phyloP scores from a whole-genome alignment of 331 rosid genomes.

The Stylosanthes scabra region DNA sequence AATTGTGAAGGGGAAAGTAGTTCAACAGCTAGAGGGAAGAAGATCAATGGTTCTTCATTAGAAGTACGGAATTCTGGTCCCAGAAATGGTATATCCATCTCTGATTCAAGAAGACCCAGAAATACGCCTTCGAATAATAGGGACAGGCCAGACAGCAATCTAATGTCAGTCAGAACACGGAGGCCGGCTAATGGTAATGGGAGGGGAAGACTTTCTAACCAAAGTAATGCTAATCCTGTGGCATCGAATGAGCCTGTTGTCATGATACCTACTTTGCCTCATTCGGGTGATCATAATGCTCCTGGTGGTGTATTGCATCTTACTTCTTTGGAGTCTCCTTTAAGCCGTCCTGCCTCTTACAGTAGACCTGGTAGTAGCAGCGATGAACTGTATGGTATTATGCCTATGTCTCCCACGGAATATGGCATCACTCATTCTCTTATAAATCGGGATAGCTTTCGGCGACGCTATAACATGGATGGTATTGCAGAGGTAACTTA shows the following conservation, averaged over 20 bases:
- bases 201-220: slow-evolving; percentile 64
- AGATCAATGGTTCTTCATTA: slow-evolving; percentile 63
- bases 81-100: slow-evolving; percentile 73
- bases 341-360: slow-evolving; percentile 52
- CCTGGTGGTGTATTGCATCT: slow-evolving; percentile 54
- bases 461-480: slow-evolving; percentile 74
- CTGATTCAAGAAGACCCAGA: slow-evolving; percentile 78
- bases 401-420: slow-evolving; percentile 62
- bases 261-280: slow-evolving; percentile 54
- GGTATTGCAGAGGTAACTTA: slow-evolving; percentile 86
- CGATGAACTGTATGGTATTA: slow-evolving; percentile 55
- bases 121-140: slow-evolving; percentile 57
- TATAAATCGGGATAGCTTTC: slow-evolving; percentile 62
- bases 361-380: slow-evolving; percentile 62
- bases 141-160: slow-evolving; percentile 56
- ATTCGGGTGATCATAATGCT: slow-evolving; percentile 51
- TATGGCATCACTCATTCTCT: slow-evolving; percentile 62
- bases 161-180: slow-evolving; percentile 64
- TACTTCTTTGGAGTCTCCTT: slow-evolving; percentile 53
- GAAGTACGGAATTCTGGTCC: slow-evolving; percentile 61
- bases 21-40: slow-evolving; percentile 79
- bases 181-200: slow-evolving; percentile 58
- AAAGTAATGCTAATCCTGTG: slow-evolving; percentile 58
- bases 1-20: slow-evolving; percentile 89
- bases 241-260: slow-evolving; percentile 49